A percentile compares a stretch with the other conserved stretches of the same genome.
Conservation (phyloP, 371 early-diverging fungal genomes). For the Lichtheimia hyalospora region DNA sequence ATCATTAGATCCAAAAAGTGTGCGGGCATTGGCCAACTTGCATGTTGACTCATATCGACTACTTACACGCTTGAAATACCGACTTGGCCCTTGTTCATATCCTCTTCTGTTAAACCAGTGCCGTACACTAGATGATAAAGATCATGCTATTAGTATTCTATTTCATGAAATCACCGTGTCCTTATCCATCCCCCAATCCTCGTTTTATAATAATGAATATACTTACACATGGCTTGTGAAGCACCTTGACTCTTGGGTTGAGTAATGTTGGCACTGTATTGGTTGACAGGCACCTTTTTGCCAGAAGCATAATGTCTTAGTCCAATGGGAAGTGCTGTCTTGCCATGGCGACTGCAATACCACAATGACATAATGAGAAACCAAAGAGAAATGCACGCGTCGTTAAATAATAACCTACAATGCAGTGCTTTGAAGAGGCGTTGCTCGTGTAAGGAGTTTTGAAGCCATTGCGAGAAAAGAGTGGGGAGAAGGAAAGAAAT, state of each 20-base stretch:
- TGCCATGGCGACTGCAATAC: neutral
- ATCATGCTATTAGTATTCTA: neutral
- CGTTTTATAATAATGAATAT: neutral
- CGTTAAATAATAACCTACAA: constrained; percentile 24
- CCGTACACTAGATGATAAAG: constrained; percentile 78
- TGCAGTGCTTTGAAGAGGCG: constrained; percentile 18
- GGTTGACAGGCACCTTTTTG: constrained; percentile 56
- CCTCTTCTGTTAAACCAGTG: constrained; percentile 82
- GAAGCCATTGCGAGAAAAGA: constrained; percentile 32
- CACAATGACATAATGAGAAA: neutral
- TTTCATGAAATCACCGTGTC: too few species aligned
- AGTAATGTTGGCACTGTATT: constrained; percentile 84
- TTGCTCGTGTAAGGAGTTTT: constrained; percentile 31
- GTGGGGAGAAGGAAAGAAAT: constrained; percentile 11
- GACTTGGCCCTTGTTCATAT: constrained; percentile 88
- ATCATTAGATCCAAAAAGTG: too few species aligned
- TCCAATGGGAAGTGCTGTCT: constrained; percentile 23
- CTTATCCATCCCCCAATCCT: too few species aligned
- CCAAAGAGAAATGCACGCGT: neutral
- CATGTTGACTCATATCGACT: neutral
- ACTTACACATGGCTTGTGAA: constrained; percentile 95
- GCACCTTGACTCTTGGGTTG: constrained; percentile 94
- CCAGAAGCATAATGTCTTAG: constrained; percentile 41
- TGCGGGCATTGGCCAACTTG: too few species aligned
- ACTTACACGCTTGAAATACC: constrained; percentile 91